Conservation (phyloP, 257 asterid genomes). For the Gentiana macrophylla region DNA sequence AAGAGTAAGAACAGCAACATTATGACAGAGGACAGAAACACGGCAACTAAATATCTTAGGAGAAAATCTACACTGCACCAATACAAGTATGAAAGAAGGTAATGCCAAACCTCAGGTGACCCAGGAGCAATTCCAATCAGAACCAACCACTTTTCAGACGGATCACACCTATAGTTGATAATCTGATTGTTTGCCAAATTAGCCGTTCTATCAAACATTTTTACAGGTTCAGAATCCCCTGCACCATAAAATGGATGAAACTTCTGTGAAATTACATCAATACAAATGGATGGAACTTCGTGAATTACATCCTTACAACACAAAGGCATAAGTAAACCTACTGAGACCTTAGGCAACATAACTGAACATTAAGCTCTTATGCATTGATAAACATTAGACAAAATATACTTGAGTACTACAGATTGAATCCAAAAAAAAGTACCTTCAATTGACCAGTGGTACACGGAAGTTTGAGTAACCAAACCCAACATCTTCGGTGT, state of each 20-base stretch:
- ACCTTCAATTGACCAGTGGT: slow-evolving; percentile 98
- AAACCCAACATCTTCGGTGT: slow-evolving; percentile 87
- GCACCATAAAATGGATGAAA: slow-evolving; percentile 7
- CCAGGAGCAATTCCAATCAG: slow-evolving; percentile 98
- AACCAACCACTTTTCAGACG: slow-evolving; percentile 98
- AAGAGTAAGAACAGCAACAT: neutral
- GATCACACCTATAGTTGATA: slow-evolving; percentile 89
- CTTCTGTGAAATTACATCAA: too few species aligned
- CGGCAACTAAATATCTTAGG: too few species aligned
- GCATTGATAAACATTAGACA: too few species aligned
- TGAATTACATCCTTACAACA: too few species aligned
- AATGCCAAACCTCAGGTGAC: slow-evolving; percentile 67
- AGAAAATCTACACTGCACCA: too few species aligned
- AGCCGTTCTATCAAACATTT: slow-evolving; percentile 95
- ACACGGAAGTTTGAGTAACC: slow-evolving; percentile 85
- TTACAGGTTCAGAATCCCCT: slow-evolving; percentile 96
- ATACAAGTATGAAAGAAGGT: too few species aligned
- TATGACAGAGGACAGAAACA: neutral
- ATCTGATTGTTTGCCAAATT: slow-evolving; percentile 87
- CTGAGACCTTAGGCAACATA: too few species aligned
- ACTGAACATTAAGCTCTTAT: too few species aligned
- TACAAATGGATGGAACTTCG: too few species aligned
- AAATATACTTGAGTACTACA: too few species aligned
- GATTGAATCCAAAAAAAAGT: neutral
- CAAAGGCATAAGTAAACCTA: too few species aligned